Base-by-base conservation (phyloP, 192 early-diverging fungal species). In the Podila epigama region DNA sequence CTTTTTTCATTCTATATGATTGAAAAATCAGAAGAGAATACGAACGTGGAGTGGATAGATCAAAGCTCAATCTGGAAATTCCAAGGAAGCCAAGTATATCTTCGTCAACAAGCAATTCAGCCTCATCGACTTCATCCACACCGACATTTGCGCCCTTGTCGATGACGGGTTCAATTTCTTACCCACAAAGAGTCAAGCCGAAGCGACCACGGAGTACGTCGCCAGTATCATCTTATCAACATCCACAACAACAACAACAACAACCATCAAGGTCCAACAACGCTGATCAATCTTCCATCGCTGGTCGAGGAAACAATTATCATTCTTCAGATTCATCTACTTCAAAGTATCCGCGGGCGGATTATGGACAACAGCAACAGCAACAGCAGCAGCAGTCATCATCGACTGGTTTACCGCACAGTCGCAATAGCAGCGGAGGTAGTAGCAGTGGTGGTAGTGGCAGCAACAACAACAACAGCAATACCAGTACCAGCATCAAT, bases 281-380 rank as follows among this genome's bases (percentile, higher is more conserved):
- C 39, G 11, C 28, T 42, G 29, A 44, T 48, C 42, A 56, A 59
- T 28, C 28, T 37, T 48, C 22, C 48, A 55, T 51, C 59, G 37
- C 50, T 27, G 31, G 50, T 52, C 33, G 41, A 33, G 62, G 34
- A 37, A 48, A 18, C 44, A n/a, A n/a, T n/a, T 48, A 18, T 10
- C n/a, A 48, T 10, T 48, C n/a, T 48, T 37, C 50, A 36, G n/a
- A 20, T n/a, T 28, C 62, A 28, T 12, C 22, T 53, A 39, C 62
- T 28, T 59, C 52, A 27, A 75, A 75, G 58, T 64, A 66, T 75
- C 70, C 70, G 64, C 63, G 70, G 70, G 70, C 70, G 70, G 63
- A 75, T 60, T 60, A 66, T 16, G 42, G 41, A 66, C 50, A 15
- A 48, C 15, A 32, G 56, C 31, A 57, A 52, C 37, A 33, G 12